Evolutionary conservation across 495 filamentous ascomycete genomes (phyloP), one percentile per base, ranked within the genome.

Genomic region (Aspergillus baeticus): DNA sequence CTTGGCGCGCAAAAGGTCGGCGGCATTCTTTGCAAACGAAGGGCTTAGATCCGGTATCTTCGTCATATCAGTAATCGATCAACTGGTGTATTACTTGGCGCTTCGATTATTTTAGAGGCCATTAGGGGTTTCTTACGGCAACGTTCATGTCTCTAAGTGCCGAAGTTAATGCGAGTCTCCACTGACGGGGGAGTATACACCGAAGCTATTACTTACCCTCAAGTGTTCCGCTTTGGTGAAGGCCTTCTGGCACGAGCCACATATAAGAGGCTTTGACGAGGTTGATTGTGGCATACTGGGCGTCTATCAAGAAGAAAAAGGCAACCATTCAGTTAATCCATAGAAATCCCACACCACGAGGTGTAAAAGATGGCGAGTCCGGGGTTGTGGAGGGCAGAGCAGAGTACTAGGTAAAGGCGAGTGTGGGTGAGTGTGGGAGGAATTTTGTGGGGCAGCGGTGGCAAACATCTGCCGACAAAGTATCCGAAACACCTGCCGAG

Each of bases 181-280:
- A 66, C 63, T 43, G 42, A 43, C 7, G 43, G 38, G 44, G 20
- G 31, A 50, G 22, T 17, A 41, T 35, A 42, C n/a, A 17, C 22
- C 15, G 49, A 42, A 17, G 8, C 8, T 10, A 45, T 41, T 47
- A 53, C 49, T 61, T 49, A 78, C 75, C 64, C 73, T 68, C 18
- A 78, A 55, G 67, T 78, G 75, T 55, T 78, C 75, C 13, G 71
- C 72, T 43, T 78, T 78, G 20, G 71, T 73, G 45, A 78, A 78
- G 37, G 61, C 63, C 51, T 76, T 78, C 14, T 75, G 69, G 45
- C 75, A 78, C 8, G 71, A 66, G 31, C 68, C 67, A 66, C 75
- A 78, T 7, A 69, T 65, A 51, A 76, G 48, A 11, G 69, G 70
- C 60, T 69, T 76, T 45, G 57, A 29, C 6, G 55, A 41, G 6